These are phyloP conservation scores for Crassisporium funariophilum DNA, from an alignment of 768 basidiomycete genomes.

Conservation along the genomic window DNA sequence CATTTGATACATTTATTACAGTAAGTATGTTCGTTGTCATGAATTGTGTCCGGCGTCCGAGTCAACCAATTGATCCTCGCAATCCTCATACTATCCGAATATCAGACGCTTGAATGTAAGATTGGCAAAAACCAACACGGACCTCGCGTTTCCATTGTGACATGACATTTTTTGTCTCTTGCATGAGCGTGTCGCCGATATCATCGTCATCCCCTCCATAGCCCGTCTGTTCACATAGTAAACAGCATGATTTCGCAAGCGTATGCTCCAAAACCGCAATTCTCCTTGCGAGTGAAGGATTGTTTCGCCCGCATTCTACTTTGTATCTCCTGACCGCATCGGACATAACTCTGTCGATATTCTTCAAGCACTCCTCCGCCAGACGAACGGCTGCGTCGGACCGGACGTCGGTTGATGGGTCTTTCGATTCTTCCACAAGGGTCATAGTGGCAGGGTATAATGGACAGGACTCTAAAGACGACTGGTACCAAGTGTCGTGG, in stretches of 20 bases:
- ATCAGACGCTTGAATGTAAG: not conserved
- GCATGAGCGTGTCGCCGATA: constrained; percentile 41
- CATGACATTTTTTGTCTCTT: constrained; percentile 40
- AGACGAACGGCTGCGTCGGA: constrained; percentile 36
- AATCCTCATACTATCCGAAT: constrained; percentile 24
- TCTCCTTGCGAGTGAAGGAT: constrained; percentile 30
- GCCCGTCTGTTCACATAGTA: constrained; percentile 49
- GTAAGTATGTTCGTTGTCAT: constrained; percentile 6
- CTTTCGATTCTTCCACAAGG: constrained; percentile 47
- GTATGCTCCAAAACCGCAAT: constrained; percentile 41
- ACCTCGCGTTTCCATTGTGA: constrained; percentile 43
- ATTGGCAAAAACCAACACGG: constrained; percentile 6
- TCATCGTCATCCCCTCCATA: constrained; percentile 44
- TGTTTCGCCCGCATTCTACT: constrained; percentile 38
- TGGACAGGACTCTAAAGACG: constrained; percentile 26
- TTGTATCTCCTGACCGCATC: constrained; percentile 41
- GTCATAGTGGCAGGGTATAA: constrained; percentile 41
- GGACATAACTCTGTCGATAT: constrained; percentile 40
- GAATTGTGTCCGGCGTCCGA: constrained; percentile 14
- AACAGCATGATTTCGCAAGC: constrained; percentile 42
- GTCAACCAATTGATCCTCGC: constrained; percentile 27
- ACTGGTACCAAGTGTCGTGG: constrained; percentile 44
- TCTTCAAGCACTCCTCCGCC: constrained; percentile 36
- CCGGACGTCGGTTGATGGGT: constrained; percentile 41
- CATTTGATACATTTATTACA: constrained; percentile 6